These are phyloP conservation scores for Lactifluus hygrophoroides DNA, from an alignment of 768 basidiomycete genomes.

Conservation along the genomic window DNA sequence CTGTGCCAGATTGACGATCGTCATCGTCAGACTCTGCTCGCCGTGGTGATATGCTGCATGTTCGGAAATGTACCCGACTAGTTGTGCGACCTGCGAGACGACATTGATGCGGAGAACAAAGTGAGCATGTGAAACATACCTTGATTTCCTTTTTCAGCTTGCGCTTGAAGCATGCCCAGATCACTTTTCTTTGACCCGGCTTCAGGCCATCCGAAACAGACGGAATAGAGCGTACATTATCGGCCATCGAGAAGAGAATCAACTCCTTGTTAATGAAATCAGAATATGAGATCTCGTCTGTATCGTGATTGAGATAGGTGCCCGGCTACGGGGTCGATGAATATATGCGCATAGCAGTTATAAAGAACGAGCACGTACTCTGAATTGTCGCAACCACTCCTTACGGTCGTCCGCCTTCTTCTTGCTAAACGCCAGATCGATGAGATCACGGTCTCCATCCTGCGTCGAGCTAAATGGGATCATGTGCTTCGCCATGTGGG, in stretches of 20 bases:
- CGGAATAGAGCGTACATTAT: slow-evolving; percentile 96
- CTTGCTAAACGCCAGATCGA: slow-evolving; percentile 98
- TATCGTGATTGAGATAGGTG: slow-evolving; percentile 84
- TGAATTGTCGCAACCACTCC: slow-evolving; percentile 94
- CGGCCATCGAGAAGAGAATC: slow-evolving; percentile 98
- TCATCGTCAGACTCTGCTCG: slow-evolving; percentile 75
- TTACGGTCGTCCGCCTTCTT: slow-evolving; percentile 98
- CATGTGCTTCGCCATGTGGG: slow-evolving; percentile 87
- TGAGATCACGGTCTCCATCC: slow-evolving; percentile 77
- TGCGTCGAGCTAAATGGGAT: slow-evolving; percentile 81
- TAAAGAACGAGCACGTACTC: slow-evolving; percentile 34
- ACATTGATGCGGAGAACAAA: not conserved
- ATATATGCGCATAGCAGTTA: not conserved
- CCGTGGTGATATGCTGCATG: slow-evolving; percentile 97
- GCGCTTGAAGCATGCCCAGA: slow-evolving; percentile 93
- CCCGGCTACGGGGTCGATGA: slow-evolving; percentile 53
- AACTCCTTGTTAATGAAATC: slow-evolving; percentile 99
- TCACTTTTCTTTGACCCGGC: slow-evolving; percentile 94
- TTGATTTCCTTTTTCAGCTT: slow-evolving; percentile 91
- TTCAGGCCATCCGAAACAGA: slow-evolving; percentile 91
- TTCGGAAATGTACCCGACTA: slow-evolving; percentile 91
- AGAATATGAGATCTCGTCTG: slow-evolving; percentile 75
- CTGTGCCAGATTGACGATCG: slow-evolving; percentile 92
- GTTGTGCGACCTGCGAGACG: slow-evolving; percentile 68
- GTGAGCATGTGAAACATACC: slow-evolving; percentile 30